Evolutionary conservation across 2,329 filamentous ascomycete species (phyloP).

Genomic region (Claviceps arundinis): DNA sequence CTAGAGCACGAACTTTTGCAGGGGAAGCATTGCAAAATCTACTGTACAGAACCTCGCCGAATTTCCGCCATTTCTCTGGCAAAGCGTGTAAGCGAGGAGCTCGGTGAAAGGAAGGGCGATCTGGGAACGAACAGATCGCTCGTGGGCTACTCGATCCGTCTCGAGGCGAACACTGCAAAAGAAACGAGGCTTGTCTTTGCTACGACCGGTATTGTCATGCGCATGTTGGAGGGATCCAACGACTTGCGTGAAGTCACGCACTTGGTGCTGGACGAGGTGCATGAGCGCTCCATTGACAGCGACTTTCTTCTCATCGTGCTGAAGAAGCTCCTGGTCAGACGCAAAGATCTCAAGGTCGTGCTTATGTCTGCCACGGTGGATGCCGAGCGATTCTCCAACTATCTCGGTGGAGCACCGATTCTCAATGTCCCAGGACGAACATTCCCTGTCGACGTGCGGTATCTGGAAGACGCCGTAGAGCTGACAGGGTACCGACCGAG

Average conservation of each 20-base stretch:
- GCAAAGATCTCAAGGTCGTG: conserved; percentile 79
- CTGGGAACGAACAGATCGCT: conserved; percentile 73
- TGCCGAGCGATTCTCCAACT: conserved; percentile 78
- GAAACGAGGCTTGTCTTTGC: conserved; percentile 83
- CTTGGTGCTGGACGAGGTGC: conserved; percentile 91
- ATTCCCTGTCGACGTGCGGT: conserved; percentile 79
- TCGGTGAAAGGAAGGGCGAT: conserved; percentile 73
- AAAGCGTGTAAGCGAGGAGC: conserved; percentile 82
- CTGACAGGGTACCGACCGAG: conserved; percentile 58
- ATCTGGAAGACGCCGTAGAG: conserved; percentile 86
- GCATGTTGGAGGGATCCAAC: conserved; percentile 85
- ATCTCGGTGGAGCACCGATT: conserved; percentile 73
- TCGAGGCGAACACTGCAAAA: conserved; percentile 74
- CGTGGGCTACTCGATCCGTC: conserved; percentile 84
- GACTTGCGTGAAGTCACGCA: conserved; percentile 85
- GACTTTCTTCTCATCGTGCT: conserved; percentile 91
- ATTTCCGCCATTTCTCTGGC: conserved; percentile 95
- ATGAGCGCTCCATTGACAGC: conserved; percentile 91
- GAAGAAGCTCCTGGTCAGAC: conserved; percentile 61
- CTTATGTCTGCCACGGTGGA: conserved; percentile 98
- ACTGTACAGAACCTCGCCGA: conserved; percentile 86
- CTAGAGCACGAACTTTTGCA: conserved; percentile 75
- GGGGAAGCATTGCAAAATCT: conserved; percentile 78
- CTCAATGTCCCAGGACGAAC: conserved; percentile 86
- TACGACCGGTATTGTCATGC: conserved; percentile 85